Evolutionary conservation across 805 yeast species (phyloP).

Genomic region (Scheffersomyces coipomensis): DNA sequence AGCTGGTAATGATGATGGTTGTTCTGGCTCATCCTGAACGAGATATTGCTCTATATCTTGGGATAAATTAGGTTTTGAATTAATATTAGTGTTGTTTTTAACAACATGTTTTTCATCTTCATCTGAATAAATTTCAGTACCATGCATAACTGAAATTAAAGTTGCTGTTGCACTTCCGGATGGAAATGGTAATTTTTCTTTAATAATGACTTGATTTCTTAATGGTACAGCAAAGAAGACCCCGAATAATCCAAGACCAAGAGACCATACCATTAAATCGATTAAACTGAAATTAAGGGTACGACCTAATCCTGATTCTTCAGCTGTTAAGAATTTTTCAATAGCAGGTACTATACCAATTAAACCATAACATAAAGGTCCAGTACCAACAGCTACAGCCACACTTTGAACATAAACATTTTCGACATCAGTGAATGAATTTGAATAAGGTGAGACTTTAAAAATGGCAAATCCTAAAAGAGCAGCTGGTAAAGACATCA

Average conservation of each 20-base stretch:
- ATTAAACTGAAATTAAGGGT: slow-evolving; percentile 32
- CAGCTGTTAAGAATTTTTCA: slow-evolving; percentile 77
- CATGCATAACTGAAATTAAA: slow-evolving; percentile 81
- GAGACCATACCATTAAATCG: slow-evolving; percentile 76
- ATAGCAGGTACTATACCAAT: slow-evolving; percentile 96
- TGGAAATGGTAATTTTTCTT: slow-evolving; percentile 87
- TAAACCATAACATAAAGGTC: slow-evolving; percentile 92
- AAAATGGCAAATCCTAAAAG: slow-evolving; percentile 82
- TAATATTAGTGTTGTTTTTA: not conserved
- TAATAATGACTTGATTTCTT: slow-evolving; percentile 81
- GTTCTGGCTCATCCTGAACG: not conserved
- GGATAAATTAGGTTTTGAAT: not conserved
- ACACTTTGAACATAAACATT: slow-evolving; percentile 89
- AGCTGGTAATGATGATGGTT: not conserved
- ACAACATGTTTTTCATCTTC: slow-evolving; percentile 8
- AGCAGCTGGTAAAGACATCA: slow-evolving; percentile 98
- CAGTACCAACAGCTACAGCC: slow-evolving; percentile 97
- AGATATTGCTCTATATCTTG: not conserved
- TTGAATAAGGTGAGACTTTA: slow-evolving; percentile 52
- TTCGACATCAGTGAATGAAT: slow-evolving; percentile 73
- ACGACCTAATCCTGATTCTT: slow-evolving; percentile 66
- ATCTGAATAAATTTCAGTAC: slow-evolving; percentile 52
- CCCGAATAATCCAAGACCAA: slow-evolving; percentile 89
- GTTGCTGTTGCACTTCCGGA: slow-evolving; percentile 97
- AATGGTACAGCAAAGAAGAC: slow-evolving; percentile 92